Conservation (phyloP, 441 rosid species). For the Bruguiera hainesii region DNA sequence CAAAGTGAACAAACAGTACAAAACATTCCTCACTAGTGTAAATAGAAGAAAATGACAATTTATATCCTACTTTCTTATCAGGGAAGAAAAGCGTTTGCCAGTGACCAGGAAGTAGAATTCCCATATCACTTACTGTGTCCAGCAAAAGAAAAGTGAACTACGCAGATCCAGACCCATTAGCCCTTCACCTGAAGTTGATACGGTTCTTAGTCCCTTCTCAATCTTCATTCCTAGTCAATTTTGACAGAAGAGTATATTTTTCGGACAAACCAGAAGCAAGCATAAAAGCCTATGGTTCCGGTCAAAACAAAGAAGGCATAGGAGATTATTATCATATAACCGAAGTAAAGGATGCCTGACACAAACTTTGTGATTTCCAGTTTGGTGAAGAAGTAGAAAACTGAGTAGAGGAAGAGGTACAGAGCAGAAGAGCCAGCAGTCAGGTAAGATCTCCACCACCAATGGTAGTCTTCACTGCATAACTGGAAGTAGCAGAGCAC, state of each 20-base stretch:
- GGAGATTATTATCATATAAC: slow-evolving; percentile 79
- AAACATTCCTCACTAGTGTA: slow-evolving; percentile 14
- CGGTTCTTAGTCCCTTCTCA: slow-evolving; percentile 4
- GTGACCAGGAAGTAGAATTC: slow-evolving; percentile 13
- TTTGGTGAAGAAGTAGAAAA: slow-evolving; percentile 93
- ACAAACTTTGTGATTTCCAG: slow-evolving; percentile 86
- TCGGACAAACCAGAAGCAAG: slow-evolving; percentile 93
- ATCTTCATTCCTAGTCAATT: slow-evolving; percentile 55
- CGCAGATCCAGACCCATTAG: not conserved
- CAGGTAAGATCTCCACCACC: slow-evolving; percentile 99
- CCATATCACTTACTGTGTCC: slow-evolving; percentile 5
- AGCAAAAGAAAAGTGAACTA: slow-evolving; percentile 8
- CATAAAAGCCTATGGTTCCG: slow-evolving; percentile 88
- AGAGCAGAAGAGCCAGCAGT: slow-evolving; percentile 93
- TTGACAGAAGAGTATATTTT: slow-evolving; percentile 93
- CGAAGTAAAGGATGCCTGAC: slow-evolving; percentile 85
- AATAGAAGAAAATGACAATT: slow-evolving; percentile 15
- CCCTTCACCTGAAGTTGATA: slow-evolving; percentile 1
- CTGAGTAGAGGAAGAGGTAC: slow-evolving; percentile 88
- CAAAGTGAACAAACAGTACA: slow-evolving; percentile 12
- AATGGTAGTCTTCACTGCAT: slow-evolving; percentile 89
- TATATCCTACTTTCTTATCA: slow-evolving; percentile 21
- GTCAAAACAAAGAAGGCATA: slow-evolving; percentile 89
- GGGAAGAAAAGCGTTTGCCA: slow-evolving; percentile 10
- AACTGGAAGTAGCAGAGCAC: slow-evolving; percentile 96